These are phyloP conservation scores for Fagus sylvatica DNA, from an alignment of 306 rosid species.

Conservation along the genomic window DNA sequence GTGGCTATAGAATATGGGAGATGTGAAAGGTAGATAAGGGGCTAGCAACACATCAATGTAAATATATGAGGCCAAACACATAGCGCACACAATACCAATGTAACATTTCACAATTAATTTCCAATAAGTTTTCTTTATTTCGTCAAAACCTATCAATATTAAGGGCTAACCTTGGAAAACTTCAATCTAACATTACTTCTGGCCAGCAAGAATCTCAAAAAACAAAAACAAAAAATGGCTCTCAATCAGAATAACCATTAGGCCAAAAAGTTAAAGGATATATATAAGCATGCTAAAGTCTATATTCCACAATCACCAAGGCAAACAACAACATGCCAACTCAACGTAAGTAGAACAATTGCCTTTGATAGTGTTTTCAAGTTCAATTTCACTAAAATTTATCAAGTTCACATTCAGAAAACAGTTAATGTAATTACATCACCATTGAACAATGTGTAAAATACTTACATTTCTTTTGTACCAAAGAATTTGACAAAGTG, in stretches of 20 bases:
- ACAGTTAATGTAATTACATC: neutral
- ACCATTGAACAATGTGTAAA: slow-evolving; percentile 16
- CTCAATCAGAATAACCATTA: too few species aligned
- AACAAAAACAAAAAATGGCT: too few species aligned
- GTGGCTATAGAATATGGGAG: neutral
- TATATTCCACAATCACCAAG: neutral
- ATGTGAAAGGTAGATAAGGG: neutral
- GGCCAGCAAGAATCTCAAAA: too few species aligned
- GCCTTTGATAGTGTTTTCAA: neutral
- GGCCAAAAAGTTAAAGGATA: too few species aligned
- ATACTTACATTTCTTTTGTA: slow-evolving; percentile 89
- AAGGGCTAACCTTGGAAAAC: too few species aligned
- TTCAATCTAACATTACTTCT: too few species aligned
- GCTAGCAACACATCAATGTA: too few species aligned
- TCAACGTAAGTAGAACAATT: neutral
- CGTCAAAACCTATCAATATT: too few species aligned
- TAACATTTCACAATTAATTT: too few species aligned
- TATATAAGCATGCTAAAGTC: neutral
- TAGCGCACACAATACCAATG: too few species aligned
- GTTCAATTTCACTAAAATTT: neutral
- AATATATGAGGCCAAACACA: too few species aligned
- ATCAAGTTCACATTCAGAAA: neutral
- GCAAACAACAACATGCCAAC: neutral
- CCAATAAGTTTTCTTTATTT: too few species aligned
- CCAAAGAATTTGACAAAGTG: slow-evolving; percentile 83